Conservation (phyloP, 805 yeast genomes). For the Lipomyces chichibuensis region DNA sequence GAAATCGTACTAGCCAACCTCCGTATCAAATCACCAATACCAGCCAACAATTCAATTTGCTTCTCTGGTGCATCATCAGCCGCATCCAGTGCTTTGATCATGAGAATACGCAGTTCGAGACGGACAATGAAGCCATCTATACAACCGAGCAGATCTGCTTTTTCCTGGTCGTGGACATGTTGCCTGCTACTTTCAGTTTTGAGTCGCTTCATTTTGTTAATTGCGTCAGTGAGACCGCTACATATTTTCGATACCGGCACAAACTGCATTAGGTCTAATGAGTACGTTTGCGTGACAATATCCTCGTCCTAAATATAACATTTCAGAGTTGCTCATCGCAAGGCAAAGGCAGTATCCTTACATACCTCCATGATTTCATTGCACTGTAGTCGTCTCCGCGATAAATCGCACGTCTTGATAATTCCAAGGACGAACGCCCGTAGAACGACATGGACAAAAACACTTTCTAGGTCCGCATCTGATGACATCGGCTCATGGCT, state of each 20-base stretch:
- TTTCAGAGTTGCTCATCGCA: background rate
- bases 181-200: background rate
- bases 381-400: slow-evolving; percentile 18
- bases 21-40: background rate
- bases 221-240: background rate
- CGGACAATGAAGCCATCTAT: background rate
- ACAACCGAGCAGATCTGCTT: background rate
- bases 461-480: slow-evolving; percentile 3
- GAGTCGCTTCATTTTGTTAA: background rate
- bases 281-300: slow-evolving; percentile 27
- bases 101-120: background rate
- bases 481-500: background rate
- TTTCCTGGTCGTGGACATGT: background rate
- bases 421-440: slow-evolving; percentile 24
- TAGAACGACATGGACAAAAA: slow-evolving; percentile 19
- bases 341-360: background rate
- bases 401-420: slow-evolving; percentile 21
- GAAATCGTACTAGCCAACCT: slow-evolving; percentile 7
- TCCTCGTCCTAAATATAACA: slow-evolving; percentile 30
- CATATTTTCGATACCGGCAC: slow-evolving; percentile 6
- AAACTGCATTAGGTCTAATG: slow-evolving; percentile 23
- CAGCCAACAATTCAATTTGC: background rate
- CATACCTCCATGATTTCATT: slow-evolving; percentile 25
- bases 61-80: background rate
- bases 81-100: background rate